Percentiles rank a stretch among this genome's conserved stretches.
Conservation (phyloP, 208 protist species). For the Crithidia acanthocephali region DNA sequence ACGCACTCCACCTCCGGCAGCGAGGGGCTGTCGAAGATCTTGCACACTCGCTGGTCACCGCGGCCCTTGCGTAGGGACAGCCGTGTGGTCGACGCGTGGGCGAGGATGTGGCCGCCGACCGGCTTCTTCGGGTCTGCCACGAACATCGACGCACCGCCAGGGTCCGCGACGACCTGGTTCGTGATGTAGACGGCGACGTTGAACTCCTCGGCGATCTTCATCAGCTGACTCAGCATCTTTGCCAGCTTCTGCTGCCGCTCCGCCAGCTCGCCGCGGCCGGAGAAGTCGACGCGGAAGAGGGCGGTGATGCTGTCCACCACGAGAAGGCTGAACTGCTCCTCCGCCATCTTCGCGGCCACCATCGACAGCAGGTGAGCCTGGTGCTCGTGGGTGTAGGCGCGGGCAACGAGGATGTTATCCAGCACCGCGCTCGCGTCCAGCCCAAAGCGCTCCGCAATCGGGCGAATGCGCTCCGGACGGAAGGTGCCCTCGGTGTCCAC, state of each 20-base stretch:
- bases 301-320: conserved; percentile 99
- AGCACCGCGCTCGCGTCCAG: conserved; percentile 92
- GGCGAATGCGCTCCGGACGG: conserved; percentile 95
- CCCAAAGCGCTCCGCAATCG: conserved; percentile 97
- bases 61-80: conserved; percentile 96
- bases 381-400: conserved; percentile 97
- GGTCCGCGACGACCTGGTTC: conserved; percentile 99
- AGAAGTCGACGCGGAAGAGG: conserved; percentile 98
- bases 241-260: conserved; percentile 96
- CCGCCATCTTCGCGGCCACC: conserved; percentile 92
- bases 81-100: conserved; percentile 98
- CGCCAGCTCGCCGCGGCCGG: conserved; percentile 96
- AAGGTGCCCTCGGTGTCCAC: conserved; percentile 99
- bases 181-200: conserved; percentile 99
- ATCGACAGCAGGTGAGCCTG: conserved; percentile 93
- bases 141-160: conserved; percentile 98
- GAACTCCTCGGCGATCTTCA: conserved; percentile 99
- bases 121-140: conserved; percentile 99
- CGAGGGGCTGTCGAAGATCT: conserved; percentile 98
- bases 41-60: conserved; percentile 97
- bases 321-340: conserved; percentile 93
- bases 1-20: conserved; percentile 97
- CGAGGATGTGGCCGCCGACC: conserved; percentile 97
- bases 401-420: conserved; percentile 98
- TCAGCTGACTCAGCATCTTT: conserved; percentile 93